Conservation (phyloP, 1,284 basidiomycete species). For the Gomphus sp. region DNA sequence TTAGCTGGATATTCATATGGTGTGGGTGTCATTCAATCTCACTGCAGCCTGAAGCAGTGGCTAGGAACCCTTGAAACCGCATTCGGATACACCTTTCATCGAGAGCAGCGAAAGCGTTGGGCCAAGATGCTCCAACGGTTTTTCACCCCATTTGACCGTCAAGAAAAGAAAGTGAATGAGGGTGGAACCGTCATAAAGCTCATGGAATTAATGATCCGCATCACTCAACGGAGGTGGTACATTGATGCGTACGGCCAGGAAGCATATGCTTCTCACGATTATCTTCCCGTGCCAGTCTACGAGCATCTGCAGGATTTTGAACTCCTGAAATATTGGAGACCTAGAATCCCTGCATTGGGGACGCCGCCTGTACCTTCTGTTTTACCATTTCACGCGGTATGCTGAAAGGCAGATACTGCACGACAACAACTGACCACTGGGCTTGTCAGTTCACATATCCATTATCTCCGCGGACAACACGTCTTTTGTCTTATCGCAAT, state of each 20-base stretch:
- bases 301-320: slow-evolving; percentile 13
- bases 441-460: slow-evolving; percentile 43
- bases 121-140: slow-evolving; percentile 27
- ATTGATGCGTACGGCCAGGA: slow-evolving; percentile 29
- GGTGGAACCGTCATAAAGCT: slow-evolving; percentile 46
- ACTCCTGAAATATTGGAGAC: slow-evolving; percentile 21
- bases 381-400: slow-evolving; percentile 49
- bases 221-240: slow-evolving; percentile 45
- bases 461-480: slow-evolving; percentile 37
- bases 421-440: not conserved
- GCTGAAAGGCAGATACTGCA: slow-evolving; percentile 10
- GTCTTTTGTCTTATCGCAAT: slow-evolving; percentile 50
- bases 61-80: slow-evolving; percentile 29
- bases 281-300: slow-evolving; percentile 13
- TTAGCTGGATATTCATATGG: slow-evolving; percentile 30
- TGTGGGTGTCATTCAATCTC: slow-evolving; percentile 27
- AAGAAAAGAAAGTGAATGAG: slow-evolving; percentile 30
- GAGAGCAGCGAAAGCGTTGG: slow-evolving; percentile 29
- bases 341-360: slow-evolving; percentile 26
- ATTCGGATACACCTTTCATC: slow-evolving; percentile 19
- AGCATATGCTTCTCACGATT: slow-evolving; percentile 15
- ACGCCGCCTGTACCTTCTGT: slow-evolving; percentile 41
- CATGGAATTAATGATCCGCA: slow-evolving; percentile 39
- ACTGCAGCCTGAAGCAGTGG: slow-evolving; percentile 34
- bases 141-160: slow-evolving; percentile 22